phyloP scores from a whole-genome alignment of 352 stramenopile genomes.

The Globisporangium cylindrosporum region DNA sequence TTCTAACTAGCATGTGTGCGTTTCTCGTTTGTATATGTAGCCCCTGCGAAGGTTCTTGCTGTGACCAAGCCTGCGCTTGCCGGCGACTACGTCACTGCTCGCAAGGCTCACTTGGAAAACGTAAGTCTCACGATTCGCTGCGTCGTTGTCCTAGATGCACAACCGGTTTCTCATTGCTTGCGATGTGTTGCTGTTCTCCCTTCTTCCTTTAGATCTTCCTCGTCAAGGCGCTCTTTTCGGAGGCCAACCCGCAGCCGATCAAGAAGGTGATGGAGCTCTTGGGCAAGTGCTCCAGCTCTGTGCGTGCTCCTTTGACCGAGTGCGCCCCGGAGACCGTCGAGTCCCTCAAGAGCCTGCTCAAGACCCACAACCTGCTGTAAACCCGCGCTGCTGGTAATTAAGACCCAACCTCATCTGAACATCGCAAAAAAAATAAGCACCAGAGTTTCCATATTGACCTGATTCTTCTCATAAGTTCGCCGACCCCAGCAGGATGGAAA shows the following conservation, averaged over 20 bases:
- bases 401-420: neutral
- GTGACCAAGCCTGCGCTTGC: conserved; percentile 76
- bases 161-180: neutral
- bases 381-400: conserved; percentile 5
- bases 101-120: conserved; percentile 83
- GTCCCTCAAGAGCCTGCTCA: conserved; percentile 59
- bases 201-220: conserved; percentile 65
- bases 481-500: neutral
- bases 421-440: conserved; percentile 16
- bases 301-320: conserved; percentile 72
- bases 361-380: conserved; percentile 77
- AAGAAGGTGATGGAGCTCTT: conserved; percentile 89
- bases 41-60: conserved; percentile 81
- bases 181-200: neutral
- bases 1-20: neutral
- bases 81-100: conserved; percentile 76
- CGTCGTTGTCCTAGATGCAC: neutral
- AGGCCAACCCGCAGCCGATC: conserved; percentile 90
- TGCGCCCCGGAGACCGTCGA: conserved; percentile 67
- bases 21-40: conserved; percentile 26
- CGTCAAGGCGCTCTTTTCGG: conserved; percentile 89
- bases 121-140: conserved; percentile 31
- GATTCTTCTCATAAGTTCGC: neutral
- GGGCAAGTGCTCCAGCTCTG: conserved; percentile 77
- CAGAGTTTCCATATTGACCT: conserved; percentile 9